These are phyloP conservation scores for Neopestalotiopsis sp. DNA, from an alignment of 2,329 filamentous ascomycete species.

Conservation along the genomic window DNA sequence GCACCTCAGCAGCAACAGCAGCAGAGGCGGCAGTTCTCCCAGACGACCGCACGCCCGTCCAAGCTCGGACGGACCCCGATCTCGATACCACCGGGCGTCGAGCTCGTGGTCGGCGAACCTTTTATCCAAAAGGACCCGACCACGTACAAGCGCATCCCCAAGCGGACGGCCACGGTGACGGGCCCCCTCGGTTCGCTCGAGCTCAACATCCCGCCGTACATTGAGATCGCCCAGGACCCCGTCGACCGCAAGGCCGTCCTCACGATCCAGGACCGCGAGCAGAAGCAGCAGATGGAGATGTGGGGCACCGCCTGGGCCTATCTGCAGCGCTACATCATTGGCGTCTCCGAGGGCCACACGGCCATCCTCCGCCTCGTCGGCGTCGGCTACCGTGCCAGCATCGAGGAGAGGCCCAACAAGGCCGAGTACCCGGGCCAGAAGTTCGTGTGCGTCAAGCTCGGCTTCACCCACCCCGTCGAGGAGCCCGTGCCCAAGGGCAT, in stretches of 20 bases:
- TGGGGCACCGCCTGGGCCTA: conserved; percentile 93
- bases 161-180: conserved; percentile 73
- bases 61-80: conserved; percentile 86
- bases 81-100: conserved; percentile 83
- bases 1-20: conserved; percentile 32
- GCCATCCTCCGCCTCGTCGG: conserved; percentile 92
- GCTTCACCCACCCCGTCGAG: conserved; percentile 95
- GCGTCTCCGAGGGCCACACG: conserved; percentile 95
- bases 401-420: conserved; percentile 77
- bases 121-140: conserved; percentile 57
- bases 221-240: conserved; percentile 72
- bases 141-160: conserved; percentile 65
- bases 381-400: conserved; percentile 89
- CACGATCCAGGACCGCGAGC: conserved; percentile 69
- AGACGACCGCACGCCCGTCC: conserved; percentile 68
- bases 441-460: conserved; percentile 92
- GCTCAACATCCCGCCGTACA: conserved; percentile 78
- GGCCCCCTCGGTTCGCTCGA: conserved; percentile 83
- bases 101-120: conserved; percentile 72
- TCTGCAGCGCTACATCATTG: conserved; percentile 87
- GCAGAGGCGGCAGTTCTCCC: conserved; percentile 68
- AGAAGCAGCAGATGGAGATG: conserved; percentile 86
- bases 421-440: conserved; percentile 81
- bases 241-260: conserved; percentile 68
- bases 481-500: conserved; percentile 82